A percentile compares a stretch with the other conserved stretches of the same genome.
These are phyloP conservation scores for Neopestalotiopsis sp. DNA, from an alignment of 2,329 filamentous ascomycete genomes.

Conservation along the genomic window DNA sequence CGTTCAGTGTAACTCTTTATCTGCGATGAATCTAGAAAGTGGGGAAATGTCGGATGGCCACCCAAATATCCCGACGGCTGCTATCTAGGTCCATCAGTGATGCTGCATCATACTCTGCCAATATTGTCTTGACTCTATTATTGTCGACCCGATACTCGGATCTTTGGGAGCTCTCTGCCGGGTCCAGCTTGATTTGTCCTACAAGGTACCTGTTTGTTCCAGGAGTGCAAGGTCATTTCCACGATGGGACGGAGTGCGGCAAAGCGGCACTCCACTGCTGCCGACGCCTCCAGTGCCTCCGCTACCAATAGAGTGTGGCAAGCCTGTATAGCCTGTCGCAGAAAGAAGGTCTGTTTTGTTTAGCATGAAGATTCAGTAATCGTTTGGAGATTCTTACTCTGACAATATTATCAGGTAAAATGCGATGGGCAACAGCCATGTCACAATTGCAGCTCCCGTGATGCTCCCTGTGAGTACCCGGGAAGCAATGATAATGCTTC, in stretches of 20 bases:
- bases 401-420: not conserved
- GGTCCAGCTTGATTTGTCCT: not conserved
- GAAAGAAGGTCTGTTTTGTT: slow-evolving; percentile 1
- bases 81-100: not conserved
- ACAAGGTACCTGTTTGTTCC: not conserved
- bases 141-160: not conserved
- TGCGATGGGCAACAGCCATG: slow-evolving; percentile 14
- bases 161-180: not conserved
- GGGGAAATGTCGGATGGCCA: slow-evolving; percentile 1
- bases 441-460: slow-evolving; percentile 14
- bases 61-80: not conserved
- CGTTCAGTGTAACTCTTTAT: slow-evolving; percentile 3
- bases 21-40: slow-evolving; percentile 7
- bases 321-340: slow-evolving; percentile 10
- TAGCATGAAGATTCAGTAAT: not conserved
- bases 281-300: not conserved
- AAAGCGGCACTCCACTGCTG: slow-evolving; percentile 1
- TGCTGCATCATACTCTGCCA: not conserved
- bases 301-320: slow-evolving; percentile 10
- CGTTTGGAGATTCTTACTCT: not conserved
- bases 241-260: slow-evolving; percentile 1
- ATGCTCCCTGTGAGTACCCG: slow-evolving; percentile 10
- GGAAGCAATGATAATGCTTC: slow-evolving; percentile 16
- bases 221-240: not conserved
- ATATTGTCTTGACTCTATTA: not conserved